Percentiles rank a stretch among this genome's conserved stretches.
These are phyloP conservation scores for Pugionium dolabratum DNA, from an alignment of 345 rosid genomes.

Conservation along the genomic window DNA sequence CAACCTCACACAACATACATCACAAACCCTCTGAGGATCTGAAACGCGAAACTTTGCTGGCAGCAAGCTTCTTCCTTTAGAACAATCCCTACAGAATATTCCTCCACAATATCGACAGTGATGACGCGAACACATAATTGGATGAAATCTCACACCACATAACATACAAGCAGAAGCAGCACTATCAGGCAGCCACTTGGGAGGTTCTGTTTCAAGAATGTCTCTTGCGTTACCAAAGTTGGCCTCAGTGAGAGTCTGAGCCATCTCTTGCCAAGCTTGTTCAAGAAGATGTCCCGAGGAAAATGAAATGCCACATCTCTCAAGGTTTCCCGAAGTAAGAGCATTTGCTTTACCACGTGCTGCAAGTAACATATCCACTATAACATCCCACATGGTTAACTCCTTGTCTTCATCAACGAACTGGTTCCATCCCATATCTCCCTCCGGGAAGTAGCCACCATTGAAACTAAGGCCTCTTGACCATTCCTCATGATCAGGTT, in stretches of 20 bases:
- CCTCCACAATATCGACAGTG: slow-evolving; percentile 98
- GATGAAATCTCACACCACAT: slow-evolving; percentile 84
- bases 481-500: slow-evolving; percentile 66
- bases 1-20: slow-evolving; percentile 84
- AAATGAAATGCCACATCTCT: slow-evolving; percentile 55
- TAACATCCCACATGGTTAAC: slow-evolving; percentile 95
- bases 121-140: slow-evolving; percentile 92
- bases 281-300: slow-evolving; percentile 69
- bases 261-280: slow-evolving; percentile 98
- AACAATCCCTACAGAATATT: slow-evolving; percentile 78
- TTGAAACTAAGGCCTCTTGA: slow-evolving; percentile 55
- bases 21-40: slow-evolving; percentile 89
- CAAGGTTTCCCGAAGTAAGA: slow-evolving; percentile 64
- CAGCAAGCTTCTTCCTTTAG: slow-evolving; percentile 88
- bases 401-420: slow-evolving; percentile 63
- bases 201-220: slow-evolving; percentile 85
- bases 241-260: slow-evolving; percentile 76
- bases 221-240: slow-evolving; percentile 65
- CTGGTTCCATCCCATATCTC: slow-evolving; percentile 83
- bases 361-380: slow-evolving; percentile 76
- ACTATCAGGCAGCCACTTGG: slow-evolving; percentile 89
- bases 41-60: slow-evolving; percentile 65
- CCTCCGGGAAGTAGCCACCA: slow-evolving; percentile 92
- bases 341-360: slow-evolving; percentile 84
- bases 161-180: slow-evolving; percentile 90